Evolutionary conservation across 2,329 filamentous ascomycete species (phyloP).

Genomic region (Hymenoscyphus salicellus): DNA sequence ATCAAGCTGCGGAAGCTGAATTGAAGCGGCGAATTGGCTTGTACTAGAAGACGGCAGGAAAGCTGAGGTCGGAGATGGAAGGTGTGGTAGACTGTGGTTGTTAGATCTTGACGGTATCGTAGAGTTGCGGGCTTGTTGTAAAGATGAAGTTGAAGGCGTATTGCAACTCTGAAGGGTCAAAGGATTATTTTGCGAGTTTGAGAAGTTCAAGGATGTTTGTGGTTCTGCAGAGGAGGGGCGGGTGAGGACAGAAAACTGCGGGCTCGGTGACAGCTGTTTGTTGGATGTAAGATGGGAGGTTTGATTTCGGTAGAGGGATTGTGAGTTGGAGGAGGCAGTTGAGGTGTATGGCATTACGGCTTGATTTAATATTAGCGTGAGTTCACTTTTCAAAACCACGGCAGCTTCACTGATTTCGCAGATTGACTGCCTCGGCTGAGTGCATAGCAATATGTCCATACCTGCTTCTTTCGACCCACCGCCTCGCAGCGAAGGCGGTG

Average conservation of each 20-base stretch:
- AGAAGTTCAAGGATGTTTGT: not conserved
- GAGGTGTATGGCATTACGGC: not conserved
- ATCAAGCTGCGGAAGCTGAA: constrained; percentile 7
- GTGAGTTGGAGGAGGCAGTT: not conserved
- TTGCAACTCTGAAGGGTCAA: not conserved
- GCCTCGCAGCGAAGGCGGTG: not conserved
- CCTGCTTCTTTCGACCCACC: not conserved
- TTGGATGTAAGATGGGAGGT: not conserved
- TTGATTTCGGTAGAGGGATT: not conserved
- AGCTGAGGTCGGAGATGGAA: constrained; percentile 1
- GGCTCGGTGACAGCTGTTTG: not conserved
- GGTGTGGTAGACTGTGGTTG: not conserved
- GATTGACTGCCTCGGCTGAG: not conserved
- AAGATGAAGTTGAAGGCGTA: not conserved
- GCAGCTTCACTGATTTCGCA: no score
- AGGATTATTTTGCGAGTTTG: not conserved
- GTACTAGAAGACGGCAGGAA: not conserved
- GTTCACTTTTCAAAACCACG: not conserved
- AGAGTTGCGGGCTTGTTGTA: not conserved
- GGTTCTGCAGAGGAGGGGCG: constrained; percentile 3
- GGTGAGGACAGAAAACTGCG: constrained; percentile 6
- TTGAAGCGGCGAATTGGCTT: not conserved
- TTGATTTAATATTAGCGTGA: not conserved
- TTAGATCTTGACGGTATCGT: not conserved
- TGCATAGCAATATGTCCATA: not conserved